These are phyloP conservation scores for Euphorbia neoarborescens DNA, from an alignment of 441 rosid genomes.

Conservation along the genomic window DNA sequence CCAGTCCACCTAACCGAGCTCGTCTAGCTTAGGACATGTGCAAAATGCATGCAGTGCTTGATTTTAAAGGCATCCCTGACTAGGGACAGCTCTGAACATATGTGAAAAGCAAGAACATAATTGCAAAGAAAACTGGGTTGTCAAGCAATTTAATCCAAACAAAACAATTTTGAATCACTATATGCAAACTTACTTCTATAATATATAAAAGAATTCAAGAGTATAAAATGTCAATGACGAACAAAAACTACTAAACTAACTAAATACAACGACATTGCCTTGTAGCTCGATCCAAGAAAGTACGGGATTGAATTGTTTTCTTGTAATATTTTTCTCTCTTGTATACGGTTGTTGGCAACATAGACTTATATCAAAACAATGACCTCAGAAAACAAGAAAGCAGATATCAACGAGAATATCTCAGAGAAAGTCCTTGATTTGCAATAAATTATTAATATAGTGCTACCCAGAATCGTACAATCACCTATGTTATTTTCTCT, in stretches of 20 bases:
- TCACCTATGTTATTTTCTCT: conserved; percentile 46
- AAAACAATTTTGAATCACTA: conserved; percentile 9
- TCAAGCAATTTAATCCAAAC: conserved; percentile 6
- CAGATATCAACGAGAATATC: conserved; percentile 14
- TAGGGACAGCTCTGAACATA: too few species aligned
- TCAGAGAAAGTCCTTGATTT: conserved; percentile 12
- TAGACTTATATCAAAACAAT: conserved; percentile 23
- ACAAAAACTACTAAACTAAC: conserved; percentile 17
- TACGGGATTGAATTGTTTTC: conserved; percentile 8
- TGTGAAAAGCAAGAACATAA: too few species aligned
- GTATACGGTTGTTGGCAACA: conserved; percentile 6
- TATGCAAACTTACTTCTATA: conserved; percentile 15
- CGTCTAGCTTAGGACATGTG: too few species aligned
- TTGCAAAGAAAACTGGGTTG: not conserved
- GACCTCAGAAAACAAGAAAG: conserved; percentile 19
- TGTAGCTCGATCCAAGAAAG: conserved; percentile 15
- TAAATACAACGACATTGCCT: conserved; percentile 23
- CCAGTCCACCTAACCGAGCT: too few species aligned
- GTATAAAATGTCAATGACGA: conserved; percentile 14
- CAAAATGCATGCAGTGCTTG: too few species aligned
- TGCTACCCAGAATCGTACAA: conserved; percentile 5
- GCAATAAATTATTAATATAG: conserved; percentile 3
- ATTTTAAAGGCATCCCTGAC: too few species aligned
- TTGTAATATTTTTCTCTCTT: conserved; percentile 11
- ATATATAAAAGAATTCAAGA: conserved; percentile 46